phyloP scores from a whole-genome alignment of 495 filamentous ascomycete genomes.

The Penicillium soppii region DNA sequence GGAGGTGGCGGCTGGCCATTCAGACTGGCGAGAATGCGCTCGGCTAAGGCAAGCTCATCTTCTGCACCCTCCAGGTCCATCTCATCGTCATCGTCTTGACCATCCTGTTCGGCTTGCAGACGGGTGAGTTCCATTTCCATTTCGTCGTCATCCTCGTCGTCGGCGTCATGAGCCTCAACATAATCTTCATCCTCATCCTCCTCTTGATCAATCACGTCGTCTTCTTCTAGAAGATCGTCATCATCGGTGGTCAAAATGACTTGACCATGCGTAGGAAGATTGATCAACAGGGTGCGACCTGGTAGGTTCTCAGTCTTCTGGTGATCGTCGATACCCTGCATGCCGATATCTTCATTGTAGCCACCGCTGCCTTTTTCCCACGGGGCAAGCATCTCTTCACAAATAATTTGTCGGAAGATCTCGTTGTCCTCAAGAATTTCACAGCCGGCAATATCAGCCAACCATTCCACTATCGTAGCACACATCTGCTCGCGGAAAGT shows the following conservation, averaged over 20 bases:
- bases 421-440: conserved; percentile 77
- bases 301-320: conserved; percentile 47
- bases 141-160: conserved; percentile 44
- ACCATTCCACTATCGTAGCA: conserved; percentile 95
- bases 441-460: conserved; percentile 88
- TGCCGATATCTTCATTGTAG: conserved; percentile 79
- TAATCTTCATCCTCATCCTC: conserved; percentile 47
- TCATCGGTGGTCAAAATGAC: conserved; percentile 45
- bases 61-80: conserved; percentile 42
- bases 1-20: conserved; percentile 10
- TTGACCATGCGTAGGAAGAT: conserved; percentile 38
- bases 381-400: conserved; percentile 82
- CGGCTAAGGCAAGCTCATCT: conserved; percentile 61
- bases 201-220: conserved; percentile 49
- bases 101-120: conserved; percentile 30
- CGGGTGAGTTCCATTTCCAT: conserved; percentile 22
- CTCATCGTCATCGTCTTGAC: conserved; percentile 40
- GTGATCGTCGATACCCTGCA: conserved; percentile 88
- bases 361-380: conserved; percentile 87
- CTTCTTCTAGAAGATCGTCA: conserved; percentile 33
- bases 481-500: conserved; percentile 98
- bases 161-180: conserved; percentile 45
- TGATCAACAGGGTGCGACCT: conserved; percentile 38
- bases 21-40: conserved; percentile 58
- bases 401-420: conserved; percentile 76